These are phyloP conservation scores for Amaranthus palmeri DNA, from an alignment of 148 eudicot species.

Conservation along the genomic window DNA sequence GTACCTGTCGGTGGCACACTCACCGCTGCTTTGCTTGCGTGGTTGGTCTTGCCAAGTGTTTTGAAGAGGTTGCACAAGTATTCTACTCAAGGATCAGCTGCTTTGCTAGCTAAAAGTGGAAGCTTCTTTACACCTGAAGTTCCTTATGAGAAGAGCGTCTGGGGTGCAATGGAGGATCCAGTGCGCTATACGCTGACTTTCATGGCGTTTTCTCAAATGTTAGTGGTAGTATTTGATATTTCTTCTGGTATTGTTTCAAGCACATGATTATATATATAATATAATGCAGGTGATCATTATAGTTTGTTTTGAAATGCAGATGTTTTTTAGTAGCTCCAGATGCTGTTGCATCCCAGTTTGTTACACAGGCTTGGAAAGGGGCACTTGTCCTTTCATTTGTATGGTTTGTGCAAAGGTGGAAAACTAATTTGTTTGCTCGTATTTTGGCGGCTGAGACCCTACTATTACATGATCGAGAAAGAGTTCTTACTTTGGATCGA, in stretches of 20 bases:
- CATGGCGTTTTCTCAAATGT: conserved; percentile 85
- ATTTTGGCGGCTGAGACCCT: conserved; percentile 42
- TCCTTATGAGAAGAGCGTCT: conserved; percentile 82
- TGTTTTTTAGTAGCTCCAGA: conserved; percentile 74
- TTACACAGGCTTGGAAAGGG: conserved; percentile 71
- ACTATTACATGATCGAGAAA: conserved; percentile 47
- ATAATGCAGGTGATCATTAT: not conserved
- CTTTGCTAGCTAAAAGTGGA: conserved; percentile 47
- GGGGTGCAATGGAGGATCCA: conserved; percentile 92
- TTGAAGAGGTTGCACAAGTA: conserved; percentile 71
- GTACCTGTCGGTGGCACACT: conserved; percentile 72
- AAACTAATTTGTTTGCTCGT: conserved; percentile 65
- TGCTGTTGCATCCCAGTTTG: conserved; percentile 53
- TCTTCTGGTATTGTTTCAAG: not conserved
- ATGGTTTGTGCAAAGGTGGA: conserved; percentile 94
- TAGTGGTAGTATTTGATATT: conserved; percentile 6
- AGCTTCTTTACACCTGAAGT: conserved; percentile 59
- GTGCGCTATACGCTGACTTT: conserved; percentile 62
- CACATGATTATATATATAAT: not conserved
- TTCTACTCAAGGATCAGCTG: conserved; percentile 61
- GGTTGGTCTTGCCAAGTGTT: conserved; percentile 76
- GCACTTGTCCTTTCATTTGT: conserved; percentile 71
- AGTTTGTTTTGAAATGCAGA: conserved; percentile 34
- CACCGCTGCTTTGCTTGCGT: conserved; percentile 63
- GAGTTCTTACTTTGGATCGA: conserved; percentile 66